Conservation (phyloP, 208 protist genomes). For the Trypanosoma congolense region DNA sequence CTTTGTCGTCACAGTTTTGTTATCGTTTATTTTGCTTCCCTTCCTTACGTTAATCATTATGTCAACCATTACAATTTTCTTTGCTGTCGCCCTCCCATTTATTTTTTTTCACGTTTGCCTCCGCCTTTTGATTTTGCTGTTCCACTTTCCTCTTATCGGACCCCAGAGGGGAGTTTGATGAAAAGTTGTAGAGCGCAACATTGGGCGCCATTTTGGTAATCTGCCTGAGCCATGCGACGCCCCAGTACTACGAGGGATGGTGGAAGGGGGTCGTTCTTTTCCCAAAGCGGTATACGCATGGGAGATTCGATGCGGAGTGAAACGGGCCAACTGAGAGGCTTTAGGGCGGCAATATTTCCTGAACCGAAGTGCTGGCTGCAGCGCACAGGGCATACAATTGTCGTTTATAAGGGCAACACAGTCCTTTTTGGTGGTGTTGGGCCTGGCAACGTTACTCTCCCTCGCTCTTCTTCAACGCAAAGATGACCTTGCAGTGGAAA, state of each 20-base stretch:
- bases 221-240: background rate
- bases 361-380: slow-evolving; percentile 69
- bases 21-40: no score
- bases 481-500: slow-evolving; percentile 78
- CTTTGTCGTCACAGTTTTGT: no score
- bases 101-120: slow-evolving; percentile 4
- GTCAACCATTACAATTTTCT: background rate
- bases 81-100: background rate
- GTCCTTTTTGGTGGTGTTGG: slow-evolving; percentile 82
- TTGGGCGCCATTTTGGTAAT: no score
- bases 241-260: background rate
- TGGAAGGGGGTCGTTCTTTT: background rate
- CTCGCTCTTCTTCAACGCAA: slow-evolving; percentile 63
- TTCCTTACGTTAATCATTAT: no score
- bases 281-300: no score
- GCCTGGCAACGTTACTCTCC: slow-evolving; percentile 58
- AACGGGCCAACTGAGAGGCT: slow-evolving; percentile 8
- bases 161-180: no score
- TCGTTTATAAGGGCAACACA: slow-evolving; percentile 64
- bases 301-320: background rate
- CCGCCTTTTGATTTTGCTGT: no score
- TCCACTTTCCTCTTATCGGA: no score
- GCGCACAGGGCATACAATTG: slow-evolving; percentile 68
- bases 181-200: no score
- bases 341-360: slow-evolving; percentile 55